Conservation (phyloP, 208 protist genomes). For the Trypanosoma avium region DNA sequence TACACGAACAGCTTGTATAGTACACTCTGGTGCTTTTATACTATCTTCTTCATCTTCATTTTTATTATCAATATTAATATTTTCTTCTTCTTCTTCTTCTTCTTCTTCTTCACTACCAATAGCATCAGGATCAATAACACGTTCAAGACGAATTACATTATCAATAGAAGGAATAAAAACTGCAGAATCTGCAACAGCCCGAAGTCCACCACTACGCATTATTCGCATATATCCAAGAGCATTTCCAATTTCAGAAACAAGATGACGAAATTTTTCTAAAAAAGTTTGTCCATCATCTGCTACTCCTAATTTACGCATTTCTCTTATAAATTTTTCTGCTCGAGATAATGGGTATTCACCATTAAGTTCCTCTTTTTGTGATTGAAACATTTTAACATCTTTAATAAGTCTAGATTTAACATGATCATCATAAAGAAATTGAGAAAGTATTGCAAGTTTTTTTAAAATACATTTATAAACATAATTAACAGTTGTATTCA, state of each 20-base stretch:
- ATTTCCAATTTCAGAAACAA: constrained; percentile 98
- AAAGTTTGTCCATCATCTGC: constrained; percentile 81
- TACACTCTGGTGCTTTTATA: constrained; percentile 23
- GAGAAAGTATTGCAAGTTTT: constrained; percentile 94
- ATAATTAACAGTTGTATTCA: constrained; percentile 98
- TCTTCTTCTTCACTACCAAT: constrained; percentile 32
- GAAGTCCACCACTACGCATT: constrained; percentile 89
- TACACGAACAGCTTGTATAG: constrained; percentile 58
- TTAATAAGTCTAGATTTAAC: constrained; percentile 89
- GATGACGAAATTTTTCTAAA: constrained; percentile 91
- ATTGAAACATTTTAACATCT: constrained; percentile 70
- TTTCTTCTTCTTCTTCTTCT: constrained; percentile 21
- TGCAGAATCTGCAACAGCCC: constrained; percentile 88
- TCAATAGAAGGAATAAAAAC: constrained; percentile 89
- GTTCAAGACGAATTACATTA: constrained; percentile 55
- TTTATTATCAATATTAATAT: background rate
- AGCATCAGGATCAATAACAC: constrained; percentile 35
- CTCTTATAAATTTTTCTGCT: constrained; percentile 91
- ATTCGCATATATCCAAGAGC: constrained; percentile 97
- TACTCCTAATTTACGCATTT: constrained; percentile 92
- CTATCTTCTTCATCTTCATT: background rate
- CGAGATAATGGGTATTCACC: constrained; percentile 88
- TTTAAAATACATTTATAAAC: constrained; percentile 95
- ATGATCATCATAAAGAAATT: constrained; percentile 98
- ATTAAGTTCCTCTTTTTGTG: constrained; percentile 61